These are phyloP conservation scores for Phytophthora sp. DNA, from an alignment of 352 stramenopile species.

Conservation along the genomic window DNA sequence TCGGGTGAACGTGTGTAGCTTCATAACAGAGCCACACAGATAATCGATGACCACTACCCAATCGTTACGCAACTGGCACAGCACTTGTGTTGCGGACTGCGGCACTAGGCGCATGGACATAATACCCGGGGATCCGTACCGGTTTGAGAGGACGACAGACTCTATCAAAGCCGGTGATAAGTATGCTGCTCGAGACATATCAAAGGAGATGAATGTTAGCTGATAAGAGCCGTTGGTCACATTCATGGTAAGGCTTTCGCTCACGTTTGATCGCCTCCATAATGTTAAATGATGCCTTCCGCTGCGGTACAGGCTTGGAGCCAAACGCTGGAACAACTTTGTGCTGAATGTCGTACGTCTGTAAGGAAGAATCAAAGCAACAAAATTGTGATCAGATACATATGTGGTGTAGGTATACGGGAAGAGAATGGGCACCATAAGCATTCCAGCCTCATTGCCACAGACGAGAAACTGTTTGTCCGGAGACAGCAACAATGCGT, in stretches of 20 bases:
- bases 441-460: conserved; percentile 58
- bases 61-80: conserved; percentile 76
- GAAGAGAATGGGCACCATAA: conserved; percentile 48
- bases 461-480: conserved; percentile 64
- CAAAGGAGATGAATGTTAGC: conserved; percentile 10
- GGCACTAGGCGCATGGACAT: conserved; percentile 51
- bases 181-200: conserved; percentile 27
- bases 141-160: conserved; percentile 36
- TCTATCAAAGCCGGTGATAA: conserved; percentile 38
- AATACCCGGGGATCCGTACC: conserved; percentile 39
- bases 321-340: conserved; percentile 70
- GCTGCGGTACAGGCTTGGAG: conserved; percentile 63
- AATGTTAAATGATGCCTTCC: conserved; percentile 48
- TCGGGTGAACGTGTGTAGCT: conserved; percentile 65
- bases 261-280: conserved; percentile 62
- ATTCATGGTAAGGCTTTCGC: not conserved
- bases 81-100: conserved; percentile 44
- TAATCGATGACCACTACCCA: conserved; percentile 72
- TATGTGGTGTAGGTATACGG: not conserved
- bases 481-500: conserved; percentile 48
- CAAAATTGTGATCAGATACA: conserved; percentile 1
- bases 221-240: too few species aligned
- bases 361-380: not conserved
- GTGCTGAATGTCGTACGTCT: conserved; percentile 75
- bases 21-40: conserved; percentile 40